These are phyloP conservation scores for Phytophthora fragariae DNA, from an alignment of 352 stramenopile genomes.

Conservation along the genomic window DNA sequence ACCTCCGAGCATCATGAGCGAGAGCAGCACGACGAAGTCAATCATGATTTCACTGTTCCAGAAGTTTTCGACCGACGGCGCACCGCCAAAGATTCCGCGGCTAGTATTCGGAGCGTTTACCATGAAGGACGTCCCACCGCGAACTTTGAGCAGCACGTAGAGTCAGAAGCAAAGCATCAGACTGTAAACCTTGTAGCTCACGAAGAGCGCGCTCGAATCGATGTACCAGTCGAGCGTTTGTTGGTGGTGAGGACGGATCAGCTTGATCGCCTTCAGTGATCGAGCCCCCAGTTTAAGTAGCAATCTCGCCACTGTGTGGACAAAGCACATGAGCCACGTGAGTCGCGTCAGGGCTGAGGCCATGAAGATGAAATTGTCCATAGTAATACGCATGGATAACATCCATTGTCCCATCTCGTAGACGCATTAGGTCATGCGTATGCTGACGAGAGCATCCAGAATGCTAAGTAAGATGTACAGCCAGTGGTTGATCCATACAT, in stretches of 20 bases:
- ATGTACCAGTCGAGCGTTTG: constrained; percentile 59
- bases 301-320: constrained; percentile 46
- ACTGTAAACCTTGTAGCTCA: constrained; percentile 72
- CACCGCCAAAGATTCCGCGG: constrained; percentile 49
- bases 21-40: constrained; percentile 52
- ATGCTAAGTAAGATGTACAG: constrained; percentile 70
- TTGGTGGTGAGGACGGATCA: constrained; percentile 38
- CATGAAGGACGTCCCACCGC: constrained; percentile 57
- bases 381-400: constrained; percentile 53
- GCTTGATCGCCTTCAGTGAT: constrained; percentile 40
- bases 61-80: constrained; percentile 46
- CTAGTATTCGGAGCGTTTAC: constrained; percentile 37
- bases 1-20: constrained; percentile 40
- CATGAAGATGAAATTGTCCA: constrained; percentile 70
- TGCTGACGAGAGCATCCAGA: constrained; percentile 51
- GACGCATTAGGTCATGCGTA: constrained; percentile 56
- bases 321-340: constrained; percentile 69
- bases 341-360: constrained; percentile 53
- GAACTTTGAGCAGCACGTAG: constrained; percentile 45
- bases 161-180: constrained; percentile 55
- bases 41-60: constrained; percentile 67
- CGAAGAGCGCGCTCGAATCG: constrained; percentile 54
- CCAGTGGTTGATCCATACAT: constrained; percentile 80
- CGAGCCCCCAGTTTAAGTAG: constrained; percentile 42
- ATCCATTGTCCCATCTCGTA: constrained; percentile 65